Evolutionary conservation across 75 land plant genomes (phyloP), one percentile per base, ranked within the genome.

Genomic region (Adiantum capillusveneris): DNA sequence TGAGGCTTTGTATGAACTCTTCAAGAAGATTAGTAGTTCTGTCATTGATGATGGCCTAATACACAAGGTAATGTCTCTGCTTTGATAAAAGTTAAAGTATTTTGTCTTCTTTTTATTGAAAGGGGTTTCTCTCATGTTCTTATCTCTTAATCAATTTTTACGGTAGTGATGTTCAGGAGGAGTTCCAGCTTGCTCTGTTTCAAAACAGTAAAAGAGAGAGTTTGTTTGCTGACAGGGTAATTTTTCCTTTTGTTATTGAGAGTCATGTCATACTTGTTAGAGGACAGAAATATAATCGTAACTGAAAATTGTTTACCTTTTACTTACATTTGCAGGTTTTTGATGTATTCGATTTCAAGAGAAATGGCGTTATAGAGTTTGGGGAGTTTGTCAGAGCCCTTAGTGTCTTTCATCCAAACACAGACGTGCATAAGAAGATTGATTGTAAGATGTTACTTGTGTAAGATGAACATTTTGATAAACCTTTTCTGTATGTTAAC

Each of bases 1-100:
- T 29, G 96, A 93, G 66, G 98, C 98, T 24, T 57, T 93, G 57
- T 93, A 85, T 63, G 98, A 93, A 72, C 81, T 93, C 11, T 93
- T 81, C 66, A 93, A 89, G 80, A 85, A 83, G 63, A 88, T 93
- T 36, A 93, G 98, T 79, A 78, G 95, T 63, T 85, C 90, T 39
- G 77, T 93, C 20, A 57, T 88, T 70, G 84, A 93, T 62, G 75
- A 72, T 36, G 75, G 75, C 6, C 54, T 72, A 30, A 72, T 72
- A 6, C 75, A 72, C 45, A 72, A 72, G 75, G 75, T 70, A 48
- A 48, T n/a, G 37, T 9, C 7, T 34, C 37, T 34, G 37, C n/a
- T n/a, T n/a, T n/a, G n/a, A n/a, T n/a, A n/a, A n/a, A n/a, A n/a
- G n/a, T n/a, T n/a, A 48, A 18, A 19, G 18, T 5, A 11, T 48